Base-by-base conservation (phyloP, 2,329 filamentous ascomycete genomes). In the Apiospora hydei region DNA sequence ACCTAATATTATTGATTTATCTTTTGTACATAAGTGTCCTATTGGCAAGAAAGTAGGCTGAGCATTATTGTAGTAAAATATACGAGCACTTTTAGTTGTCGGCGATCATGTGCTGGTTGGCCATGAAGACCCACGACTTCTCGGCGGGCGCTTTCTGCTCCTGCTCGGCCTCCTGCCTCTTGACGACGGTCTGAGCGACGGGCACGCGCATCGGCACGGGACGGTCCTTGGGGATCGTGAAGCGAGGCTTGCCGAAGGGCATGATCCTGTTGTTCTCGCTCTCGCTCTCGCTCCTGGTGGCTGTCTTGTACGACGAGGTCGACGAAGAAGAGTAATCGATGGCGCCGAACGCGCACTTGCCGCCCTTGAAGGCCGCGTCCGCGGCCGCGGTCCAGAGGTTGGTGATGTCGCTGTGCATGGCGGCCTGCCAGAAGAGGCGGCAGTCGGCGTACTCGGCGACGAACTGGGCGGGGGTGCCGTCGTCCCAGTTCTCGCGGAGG, bases 351-450 rank as follows among this genome's bases (percentile, higher is more conserved):
- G 81, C 83, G 69, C 83, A 85, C 67, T 81, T 81, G 4, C 80
- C 83, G 8, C 82, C 83, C 72, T 82, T 81, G 73, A 84, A 85
- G 1, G 82, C 83, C 1, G 82, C 80, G 43, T 80, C 74, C 0
- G 83, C 84, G 1, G 83, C 81, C 7, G 83, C 81, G 77, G 84
- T 84, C 87, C 87, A 88, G 26, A 85, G 78, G 51, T 83, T 83
- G 13, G 80, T 81, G 66, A 86, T 81, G 73, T 87, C 84, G 11
- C 78, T 81, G 67, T 86, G 75, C 84, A 88, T 88, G n/a, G 80
- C 81, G 46, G 81, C 81, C 3, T 86, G 88, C 80, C 85, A 88
- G 78, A 83, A 88, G 38, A 88, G 83, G 21, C 86, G 82, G 77
- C 86, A 88, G 76, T 88, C 86, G 1, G 83, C 80, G 34, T 84